Conservation (phyloP, 768 basidiomycete genomes). For the Russula lepida region DNA sequence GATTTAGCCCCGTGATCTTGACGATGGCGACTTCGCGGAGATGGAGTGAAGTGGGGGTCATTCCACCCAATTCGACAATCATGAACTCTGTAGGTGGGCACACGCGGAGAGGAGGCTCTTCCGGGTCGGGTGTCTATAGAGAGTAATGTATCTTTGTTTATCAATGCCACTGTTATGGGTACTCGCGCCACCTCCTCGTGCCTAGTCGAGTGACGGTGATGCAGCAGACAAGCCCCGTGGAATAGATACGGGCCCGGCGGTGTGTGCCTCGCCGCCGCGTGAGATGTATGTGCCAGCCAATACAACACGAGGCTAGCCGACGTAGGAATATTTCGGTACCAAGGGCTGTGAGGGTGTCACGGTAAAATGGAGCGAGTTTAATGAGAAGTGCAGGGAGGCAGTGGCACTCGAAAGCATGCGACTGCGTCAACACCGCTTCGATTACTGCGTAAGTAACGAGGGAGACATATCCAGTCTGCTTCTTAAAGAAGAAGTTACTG, state of each 20-base stretch:
- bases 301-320: background rate
- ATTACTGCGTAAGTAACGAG: background rate
- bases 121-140: background rate
- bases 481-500: background rate
- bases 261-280: background rate
- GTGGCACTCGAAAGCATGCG: background rate
- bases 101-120: background rate
- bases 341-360: background rate
- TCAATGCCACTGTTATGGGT: background rate
- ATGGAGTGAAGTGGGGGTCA: conserved; percentile 40
- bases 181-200: background rate
- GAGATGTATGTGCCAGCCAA: background rate
- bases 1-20: conserved; percentile 78
- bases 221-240: background rate
- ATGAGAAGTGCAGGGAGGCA: background rate
- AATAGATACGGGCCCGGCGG: background rate
- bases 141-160: background rate
- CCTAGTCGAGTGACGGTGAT: conserved; percentile 2
- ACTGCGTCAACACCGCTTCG: background rate
- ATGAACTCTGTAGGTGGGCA: background rate
- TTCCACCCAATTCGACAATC: background rate
- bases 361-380: background rate
- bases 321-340: background rate
- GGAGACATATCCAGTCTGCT: background rate
- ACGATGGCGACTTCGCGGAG: conserved; percentile 84